phyloP scores from a whole-genome alignment of 495 filamentous ascomycete genomes.

The Astrothelium macrocarpum region DNA sequence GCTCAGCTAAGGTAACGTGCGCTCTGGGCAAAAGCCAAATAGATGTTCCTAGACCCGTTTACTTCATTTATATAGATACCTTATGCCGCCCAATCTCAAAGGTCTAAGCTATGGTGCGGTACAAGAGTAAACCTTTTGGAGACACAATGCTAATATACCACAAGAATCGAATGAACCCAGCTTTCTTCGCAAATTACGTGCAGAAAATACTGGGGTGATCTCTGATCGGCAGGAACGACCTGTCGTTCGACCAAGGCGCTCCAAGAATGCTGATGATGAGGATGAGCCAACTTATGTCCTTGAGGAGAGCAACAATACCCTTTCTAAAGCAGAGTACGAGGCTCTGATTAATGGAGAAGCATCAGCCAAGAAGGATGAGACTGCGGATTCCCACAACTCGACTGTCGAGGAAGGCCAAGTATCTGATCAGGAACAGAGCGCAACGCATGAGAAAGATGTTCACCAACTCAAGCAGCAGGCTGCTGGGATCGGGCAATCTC shows the following conservation, averaged over 20 bases:
- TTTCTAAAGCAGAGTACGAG: slow-evolving; percentile 37
- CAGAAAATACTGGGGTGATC: slow-evolving; percentile 30
- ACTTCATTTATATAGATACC: no score
- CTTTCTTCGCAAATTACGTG: slow-evolving; percentile 35
- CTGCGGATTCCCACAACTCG: not conserved
- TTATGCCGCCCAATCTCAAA: slow-evolving; percentile 39
- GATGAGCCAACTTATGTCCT: slow-evolving; percentile 42
- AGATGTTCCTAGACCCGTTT: no score
- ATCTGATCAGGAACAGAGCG: slow-evolving; percentile 1
- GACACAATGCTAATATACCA: not conserved
- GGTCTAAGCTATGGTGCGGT: slow-evolving; percentile 35
- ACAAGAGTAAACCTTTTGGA: not conserved
- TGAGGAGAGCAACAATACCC: slow-evolving; percentile 35
- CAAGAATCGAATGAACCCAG: slow-evolving; percentile 33
- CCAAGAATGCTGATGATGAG: slow-evolving; percentile 34
- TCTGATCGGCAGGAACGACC: slow-evolving; percentile 33
- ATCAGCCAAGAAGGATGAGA: not conserved
- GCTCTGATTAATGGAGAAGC: slow-evolving; percentile 26
- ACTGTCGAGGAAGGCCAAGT: not conserved
- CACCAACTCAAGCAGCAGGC: slow-evolving; percentile 11
- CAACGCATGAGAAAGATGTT: not conserved
- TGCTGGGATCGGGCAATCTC: slow-evolving; percentile 13
- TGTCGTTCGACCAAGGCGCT: slow-evolving; percentile 32
- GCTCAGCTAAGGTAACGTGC: no score
- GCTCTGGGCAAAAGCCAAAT: no score